Percentiles rank a stretch among this genome's conserved stretches.
Evolutionary conservation across 495 filamentous ascomycete genomes (phyloP).

Genomic region (Immersiella caudata): DNA sequence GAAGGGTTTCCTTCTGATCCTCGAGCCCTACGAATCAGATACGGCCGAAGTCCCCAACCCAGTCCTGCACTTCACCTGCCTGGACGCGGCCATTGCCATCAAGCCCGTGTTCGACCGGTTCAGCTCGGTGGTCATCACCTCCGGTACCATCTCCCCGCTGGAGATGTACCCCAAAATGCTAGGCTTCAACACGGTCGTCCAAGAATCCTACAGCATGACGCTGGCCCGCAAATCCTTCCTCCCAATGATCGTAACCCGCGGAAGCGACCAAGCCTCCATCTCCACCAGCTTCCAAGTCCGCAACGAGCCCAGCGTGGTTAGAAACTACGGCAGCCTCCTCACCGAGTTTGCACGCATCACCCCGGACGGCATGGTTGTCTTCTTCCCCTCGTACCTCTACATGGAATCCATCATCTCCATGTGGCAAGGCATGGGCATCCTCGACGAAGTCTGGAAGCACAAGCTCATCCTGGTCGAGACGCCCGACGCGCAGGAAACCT

Average conservation of each 20-base stretch:
- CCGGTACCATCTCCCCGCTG: constrained; percentile 92
- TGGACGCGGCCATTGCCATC: constrained; percentile 98
- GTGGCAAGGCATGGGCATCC: constrained; percentile 98
- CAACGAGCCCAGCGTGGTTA: constrained; percentile 89
- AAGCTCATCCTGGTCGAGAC: constrained; percentile 98
- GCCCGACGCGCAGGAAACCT: constrained; percentile 95
- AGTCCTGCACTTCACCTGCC: constrained; percentile 90
- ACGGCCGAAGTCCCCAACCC: constrained; percentile 95
- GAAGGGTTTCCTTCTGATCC: constrained; percentile 91
- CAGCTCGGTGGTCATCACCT: constrained; percentile 97
- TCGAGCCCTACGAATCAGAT: constrained; percentile 96
- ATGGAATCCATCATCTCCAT: constrained; percentile 99
- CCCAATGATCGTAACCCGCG: constrained; percentile 95
- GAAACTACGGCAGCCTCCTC: constrained; percentile 92
- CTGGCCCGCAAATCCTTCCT: constrained; percentile 93
- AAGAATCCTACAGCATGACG: constrained; percentile 97
- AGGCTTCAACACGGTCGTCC: constrained; percentile 84
- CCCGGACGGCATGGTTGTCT: constrained; percentile 96
- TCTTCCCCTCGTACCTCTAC: constrained; percentile 98
- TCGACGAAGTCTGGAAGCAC: constrained; percentile 99
- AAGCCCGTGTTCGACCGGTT: constrained; percentile 98
- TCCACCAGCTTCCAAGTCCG: constrained; percentile 91
- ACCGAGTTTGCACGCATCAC: constrained; percentile 94
- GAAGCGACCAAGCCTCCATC: constrained; percentile 88
- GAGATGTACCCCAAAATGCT: constrained; percentile 99